Evolutionary conservation across 768 basidiomycete genomes (phyloP).

Genomic region (Gymnopilus dilepis): DNA sequence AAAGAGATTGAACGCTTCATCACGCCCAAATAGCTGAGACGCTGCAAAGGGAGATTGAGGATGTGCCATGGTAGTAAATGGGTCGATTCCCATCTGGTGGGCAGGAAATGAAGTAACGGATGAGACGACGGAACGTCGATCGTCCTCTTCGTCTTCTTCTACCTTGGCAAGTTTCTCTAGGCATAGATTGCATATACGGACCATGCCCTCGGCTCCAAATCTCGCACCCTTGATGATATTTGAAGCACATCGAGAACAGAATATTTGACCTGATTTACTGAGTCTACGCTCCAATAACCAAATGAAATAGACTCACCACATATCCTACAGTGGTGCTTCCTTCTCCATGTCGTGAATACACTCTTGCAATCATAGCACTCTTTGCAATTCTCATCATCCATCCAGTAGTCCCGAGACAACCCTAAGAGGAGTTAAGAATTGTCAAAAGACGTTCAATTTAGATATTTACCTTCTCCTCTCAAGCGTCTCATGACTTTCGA

Average conservation of each 20-base stretch:
- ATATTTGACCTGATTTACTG: slow-evolving; percentile 79
- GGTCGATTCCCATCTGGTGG: slow-evolving; percentile 69
- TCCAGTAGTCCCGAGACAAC: slow-evolving; percentile 96
- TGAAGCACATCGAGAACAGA: slow-evolving; percentile 95
- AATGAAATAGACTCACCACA: slow-evolving; percentile 64
- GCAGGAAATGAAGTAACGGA: slow-evolving; percentile 74
- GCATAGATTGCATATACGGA: slow-evolving; percentile 95
- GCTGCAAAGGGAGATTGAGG: slow-evolving; percentile 89
- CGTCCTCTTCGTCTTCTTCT: slow-evolving; percentile 90
- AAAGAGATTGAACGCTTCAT: slow-evolving; percentile 81
- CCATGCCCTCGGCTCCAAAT: slow-evolving; percentile 94
- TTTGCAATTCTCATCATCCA: slow-evolving; percentile 95
- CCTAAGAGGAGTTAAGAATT: slow-evolving; percentile 46
- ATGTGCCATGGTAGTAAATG: slow-evolving; percentile 42
- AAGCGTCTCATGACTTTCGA: slow-evolving; percentile 91
- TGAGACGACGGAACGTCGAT: slow-evolving; percentile 80
- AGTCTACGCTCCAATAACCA: background rate
- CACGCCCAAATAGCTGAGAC: slow-evolving; percentile 80
- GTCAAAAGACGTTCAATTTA: slow-evolving; percentile 15
- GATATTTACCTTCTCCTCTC: slow-evolving; percentile 77
- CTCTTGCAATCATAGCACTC: slow-evolving; percentile 97
- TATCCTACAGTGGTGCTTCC: slow-evolving; percentile 98
- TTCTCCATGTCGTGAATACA: slow-evolving; percentile 90
- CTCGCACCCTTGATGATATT: slow-evolving; percentile 94
- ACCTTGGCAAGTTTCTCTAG: slow-evolving; percentile 90